phyloP scores from a whole-genome alignment of 805 yeast species.

The Metschnikowia picachoensis region DNA sequence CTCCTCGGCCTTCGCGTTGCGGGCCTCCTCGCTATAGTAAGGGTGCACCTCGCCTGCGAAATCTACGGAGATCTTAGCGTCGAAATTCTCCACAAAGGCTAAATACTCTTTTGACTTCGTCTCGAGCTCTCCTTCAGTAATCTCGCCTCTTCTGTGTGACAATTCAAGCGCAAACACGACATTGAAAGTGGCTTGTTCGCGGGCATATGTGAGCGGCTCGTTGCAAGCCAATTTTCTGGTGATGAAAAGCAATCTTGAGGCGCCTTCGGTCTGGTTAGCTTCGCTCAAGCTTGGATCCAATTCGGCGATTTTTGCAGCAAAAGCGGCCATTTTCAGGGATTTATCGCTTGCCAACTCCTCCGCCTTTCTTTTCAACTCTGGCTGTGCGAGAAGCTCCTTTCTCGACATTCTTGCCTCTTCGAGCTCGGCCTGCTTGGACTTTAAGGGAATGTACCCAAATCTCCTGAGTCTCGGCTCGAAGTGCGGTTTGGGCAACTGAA shows the following conservation, averaged over 20 bases:
- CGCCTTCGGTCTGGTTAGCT: slow-evolving; percentile 33
- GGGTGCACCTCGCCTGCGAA: slow-evolving; percentile 37
- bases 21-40: slow-evolving; percentile 32
- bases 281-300: slow-evolving; percentile 27
- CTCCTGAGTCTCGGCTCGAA: slow-evolving; percentile 86
- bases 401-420: slow-evolving; percentile 65
- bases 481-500: slow-evolving; percentile 79
- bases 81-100: slow-evolving; percentile 37
- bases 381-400: slow-evolving; percentile 59
- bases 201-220: slow-evolving; percentile 52
- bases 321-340: slow-evolving; percentile 26
- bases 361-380: slow-evolving; percentile 42
- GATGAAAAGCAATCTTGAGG: slow-evolving; percentile 51
- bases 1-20: slow-evolving; percentile 20
- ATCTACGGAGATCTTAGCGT: slow-evolving; percentile 44
- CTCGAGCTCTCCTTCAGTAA: slow-evolving; percentile 25
- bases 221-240: slow-evolving; percentile 54
- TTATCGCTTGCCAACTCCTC: slow-evolving; percentile 36
- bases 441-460: slow-evolving; percentile 63
- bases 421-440: slow-evolving; percentile 46
- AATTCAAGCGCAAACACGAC: slow-evolving; percentile 43
- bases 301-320: slow-evolving; percentile 19
- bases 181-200: slow-evolving; percentile 53
- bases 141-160: slow-evolving; percentile 33
- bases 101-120: slow-evolving; percentile 28